Conservation (phyloP, 768 basidiomycete genomes). For the Lactifluus rugatus region DNA sequence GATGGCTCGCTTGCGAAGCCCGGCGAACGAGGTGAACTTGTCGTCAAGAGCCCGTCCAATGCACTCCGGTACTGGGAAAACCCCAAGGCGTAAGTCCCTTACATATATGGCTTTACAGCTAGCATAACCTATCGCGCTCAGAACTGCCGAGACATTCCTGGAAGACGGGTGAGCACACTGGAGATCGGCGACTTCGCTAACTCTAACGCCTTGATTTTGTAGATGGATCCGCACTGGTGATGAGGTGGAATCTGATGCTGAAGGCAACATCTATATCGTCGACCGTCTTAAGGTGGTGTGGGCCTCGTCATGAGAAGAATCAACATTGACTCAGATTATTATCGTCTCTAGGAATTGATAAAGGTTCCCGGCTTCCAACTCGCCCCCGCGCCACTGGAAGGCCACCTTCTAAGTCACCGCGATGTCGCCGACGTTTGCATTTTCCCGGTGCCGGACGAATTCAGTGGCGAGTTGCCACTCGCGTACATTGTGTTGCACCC, state of each 20-base stretch:
- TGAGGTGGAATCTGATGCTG: conserved; percentile 43
- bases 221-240: conserved; percentile 67
- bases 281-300: conserved; percentile 48
- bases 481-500: conserved; percentile 53
- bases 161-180: conserved; percentile 39
- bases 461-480: conserved; percentile 61
- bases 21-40: conserved; percentile 51
- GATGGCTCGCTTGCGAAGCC: conserved; percentile 45
- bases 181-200: not conserved
- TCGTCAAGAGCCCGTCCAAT: conserved; percentile 33
- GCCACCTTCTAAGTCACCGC: conserved; percentile 46
- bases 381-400: conserved; percentile 64
- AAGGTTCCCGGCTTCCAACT: conserved; percentile 68
- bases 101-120: not conserved
- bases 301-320: not conserved
- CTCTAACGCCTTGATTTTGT: not conserved
- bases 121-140: conserved; percentile 20
- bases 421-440: conserved; percentile 56
- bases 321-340: conserved; percentile 20
- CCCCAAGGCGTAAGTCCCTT: conserved; percentile 41
- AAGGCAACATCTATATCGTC: conserved; percentile 48
- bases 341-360: conserved; percentile 41
- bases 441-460: conserved; percentile 59
- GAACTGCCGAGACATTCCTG: conserved; percentile 59
- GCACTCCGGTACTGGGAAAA: conserved; percentile 43